Evolutionary conservation across 192 early-diverging fungal genomes (phyloP).

Genomic region (Neocallimastix lanati): DNA sequence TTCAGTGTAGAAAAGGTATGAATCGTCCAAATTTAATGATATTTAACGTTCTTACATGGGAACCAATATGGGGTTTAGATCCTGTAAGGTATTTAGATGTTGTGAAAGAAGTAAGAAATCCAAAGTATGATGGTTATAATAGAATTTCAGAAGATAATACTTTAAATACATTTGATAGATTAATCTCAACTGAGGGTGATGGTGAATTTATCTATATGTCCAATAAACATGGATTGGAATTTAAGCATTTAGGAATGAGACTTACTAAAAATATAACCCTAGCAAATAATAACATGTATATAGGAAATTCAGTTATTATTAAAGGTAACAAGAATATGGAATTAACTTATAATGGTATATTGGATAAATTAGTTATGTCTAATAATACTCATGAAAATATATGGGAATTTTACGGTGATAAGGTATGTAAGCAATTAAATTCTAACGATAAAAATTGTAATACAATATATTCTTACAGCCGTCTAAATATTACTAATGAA

Average conservation of each 20-base stretch:
- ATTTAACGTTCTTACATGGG: neutral
- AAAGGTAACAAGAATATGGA: neutral
- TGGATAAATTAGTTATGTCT: neutral
- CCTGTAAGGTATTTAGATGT: neutral
- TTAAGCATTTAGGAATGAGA: neutral
- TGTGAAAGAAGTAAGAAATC: neutral
- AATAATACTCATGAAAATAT: neutral
- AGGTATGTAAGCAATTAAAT: neutral
- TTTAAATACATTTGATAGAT: neutral
- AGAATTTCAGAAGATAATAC: neutral
- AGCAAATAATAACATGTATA: neutral
- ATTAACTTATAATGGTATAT: neutral
- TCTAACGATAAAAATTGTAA: neutral
- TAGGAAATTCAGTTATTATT: neutral
- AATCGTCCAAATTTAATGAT: neutral
- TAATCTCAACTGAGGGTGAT: neutral
- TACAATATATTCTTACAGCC: neutral
- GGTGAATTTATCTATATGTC: neutral
- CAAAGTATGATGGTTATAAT: neutral
- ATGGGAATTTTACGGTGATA: neutral
- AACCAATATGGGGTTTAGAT: neutral
- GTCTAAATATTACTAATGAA: neutral
- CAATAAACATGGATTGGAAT: neutral
- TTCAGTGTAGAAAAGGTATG: neutral
- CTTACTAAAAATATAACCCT: neutral